Conservation (phyloP, 2,329 filamentous ascomycete species). For the Pseudogymnoascus sp. region DNA sequence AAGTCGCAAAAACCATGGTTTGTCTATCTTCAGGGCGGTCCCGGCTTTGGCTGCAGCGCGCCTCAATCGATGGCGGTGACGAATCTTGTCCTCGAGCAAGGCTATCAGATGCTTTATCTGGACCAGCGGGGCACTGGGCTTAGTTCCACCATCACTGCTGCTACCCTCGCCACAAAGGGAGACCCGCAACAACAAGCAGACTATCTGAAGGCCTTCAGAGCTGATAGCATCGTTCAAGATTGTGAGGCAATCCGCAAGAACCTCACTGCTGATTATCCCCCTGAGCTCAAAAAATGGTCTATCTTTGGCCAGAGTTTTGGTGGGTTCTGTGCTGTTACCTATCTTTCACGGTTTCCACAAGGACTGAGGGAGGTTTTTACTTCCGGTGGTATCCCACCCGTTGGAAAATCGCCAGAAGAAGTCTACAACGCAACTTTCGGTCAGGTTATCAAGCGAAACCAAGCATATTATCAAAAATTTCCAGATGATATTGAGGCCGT, state of each 20-base stretch:
- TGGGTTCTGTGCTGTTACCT: conserved; percentile 77
- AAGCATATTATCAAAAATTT: conserved; percentile 71
- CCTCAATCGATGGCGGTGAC: conserved; percentile 70
- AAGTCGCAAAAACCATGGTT: conserved; percentile 51
- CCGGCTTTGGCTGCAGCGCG: conserved; percentile 67
- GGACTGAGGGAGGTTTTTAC: conserved; percentile 77
- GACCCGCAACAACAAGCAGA: conserved; percentile 62
- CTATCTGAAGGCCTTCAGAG: conserved; percentile 78
- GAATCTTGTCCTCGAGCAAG: conserved; percentile 63
- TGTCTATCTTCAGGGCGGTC: conserved; percentile 79
- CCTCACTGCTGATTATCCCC: conserved; percentile 62
- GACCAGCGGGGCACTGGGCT: conserved; percentile 88
- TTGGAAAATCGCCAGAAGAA: conserved; percentile 63
- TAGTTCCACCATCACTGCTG: conserved; percentile 70
- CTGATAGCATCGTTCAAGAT: conserved; percentile 84
- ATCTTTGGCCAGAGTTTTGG: conserved; percentile 89
- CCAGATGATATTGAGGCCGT: conserved; percentile 70
- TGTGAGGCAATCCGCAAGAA: conserved; percentile 76
- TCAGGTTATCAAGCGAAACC: conserved; percentile 65
- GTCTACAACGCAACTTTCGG: conserved; percentile 68
- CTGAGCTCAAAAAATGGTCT: conserved; percentile 70
- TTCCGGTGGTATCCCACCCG: conserved; percentile 74
- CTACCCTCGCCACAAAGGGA: conserved; percentile 60
- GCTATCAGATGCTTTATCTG: conserved; percentile 80
- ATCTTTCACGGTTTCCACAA: conserved; percentile 72